phyloP scores from a whole-genome alignment of 441 rosid genomes.

The Erysimum pusillum region DNA sequence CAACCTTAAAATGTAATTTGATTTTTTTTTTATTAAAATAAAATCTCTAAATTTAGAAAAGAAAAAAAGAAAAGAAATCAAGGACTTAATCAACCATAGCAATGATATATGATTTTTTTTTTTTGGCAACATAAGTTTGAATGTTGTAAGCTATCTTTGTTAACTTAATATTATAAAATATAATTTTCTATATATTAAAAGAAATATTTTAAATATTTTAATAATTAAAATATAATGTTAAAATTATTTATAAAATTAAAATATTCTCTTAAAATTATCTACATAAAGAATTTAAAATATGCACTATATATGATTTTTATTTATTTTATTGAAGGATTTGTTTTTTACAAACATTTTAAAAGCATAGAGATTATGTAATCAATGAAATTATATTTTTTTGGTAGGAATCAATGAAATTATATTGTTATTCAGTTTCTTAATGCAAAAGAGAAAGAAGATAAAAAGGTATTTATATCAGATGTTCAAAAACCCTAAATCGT shows the following conservation, averaged over 20 bases:
- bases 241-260: too few species aligned
- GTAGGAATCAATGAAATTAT: not conserved
- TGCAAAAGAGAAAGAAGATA: constrained; percentile 14
- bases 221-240: too few species aligned
- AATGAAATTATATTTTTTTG: too few species aligned
- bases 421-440: constrained; percentile 25
- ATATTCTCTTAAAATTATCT: too few species aligned
- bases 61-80: too few species aligned
- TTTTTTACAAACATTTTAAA: not conserved
- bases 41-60: not conserved
- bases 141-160: too few species aligned
- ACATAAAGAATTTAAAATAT: too few species aligned
- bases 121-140: not conserved
- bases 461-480: constrained; percentile 35
- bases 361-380: constrained; percentile 3
- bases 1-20: not conserved
- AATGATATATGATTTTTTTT: not conserved
- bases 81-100: not conserved
- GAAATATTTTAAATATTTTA: too few species aligned
- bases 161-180: not conserved
- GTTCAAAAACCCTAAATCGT: constrained; percentile 49
- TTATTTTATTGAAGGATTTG: too few species aligned
- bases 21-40: not conserved
- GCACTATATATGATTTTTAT: too few species aligned
- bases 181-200: not conserved